Evolutionary conservation across 2,329 filamentous ascomycete genomes (phyloP).

Genomic region (Ophidiomyces ophidiicola): DNA sequence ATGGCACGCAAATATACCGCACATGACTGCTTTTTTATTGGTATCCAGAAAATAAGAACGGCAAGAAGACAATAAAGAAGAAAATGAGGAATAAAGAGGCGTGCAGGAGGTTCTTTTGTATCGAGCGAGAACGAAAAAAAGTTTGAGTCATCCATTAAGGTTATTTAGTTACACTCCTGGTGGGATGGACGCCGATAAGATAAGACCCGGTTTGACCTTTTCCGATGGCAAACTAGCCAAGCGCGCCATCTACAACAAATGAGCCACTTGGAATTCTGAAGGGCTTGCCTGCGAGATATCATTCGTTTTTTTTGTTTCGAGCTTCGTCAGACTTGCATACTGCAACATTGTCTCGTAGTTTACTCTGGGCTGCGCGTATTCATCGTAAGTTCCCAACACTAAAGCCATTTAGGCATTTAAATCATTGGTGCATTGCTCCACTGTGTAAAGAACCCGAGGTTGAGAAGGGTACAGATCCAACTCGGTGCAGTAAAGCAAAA

Average conservation of each 20-base stretch:
- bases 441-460: no score
- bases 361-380: no score
- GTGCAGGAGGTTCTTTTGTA: conserved; percentile 1
- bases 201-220: conserved; percentile 13
- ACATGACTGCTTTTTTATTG: conserved; percentile 51
- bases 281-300: no score
- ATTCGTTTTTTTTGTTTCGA: no score
- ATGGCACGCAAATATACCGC: conserved; percentile 94
- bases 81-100: conserved; percentile 20
- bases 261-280: no score
- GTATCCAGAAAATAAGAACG: conserved; percentile 14
- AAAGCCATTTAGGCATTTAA: no score
- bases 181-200: conserved; percentile 20
- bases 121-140: conserved; percentile 7
- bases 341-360: no score
- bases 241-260: not conserved
- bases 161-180: conserved; percentile 2
- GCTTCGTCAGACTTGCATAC: no score
- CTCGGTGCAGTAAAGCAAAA: no score
- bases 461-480: no score
- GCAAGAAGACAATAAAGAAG: conserved; percentile 12
- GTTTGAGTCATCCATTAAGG: conserved; percentile 13
- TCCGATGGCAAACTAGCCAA: not conserved
- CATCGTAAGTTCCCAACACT: no score
- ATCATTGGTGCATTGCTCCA: no score